Evolutionary conservation across 139 green algal genomes (phyloP), one percentile per base, ranked within the genome.

Genomic region (Closterium sp.): DNA sequence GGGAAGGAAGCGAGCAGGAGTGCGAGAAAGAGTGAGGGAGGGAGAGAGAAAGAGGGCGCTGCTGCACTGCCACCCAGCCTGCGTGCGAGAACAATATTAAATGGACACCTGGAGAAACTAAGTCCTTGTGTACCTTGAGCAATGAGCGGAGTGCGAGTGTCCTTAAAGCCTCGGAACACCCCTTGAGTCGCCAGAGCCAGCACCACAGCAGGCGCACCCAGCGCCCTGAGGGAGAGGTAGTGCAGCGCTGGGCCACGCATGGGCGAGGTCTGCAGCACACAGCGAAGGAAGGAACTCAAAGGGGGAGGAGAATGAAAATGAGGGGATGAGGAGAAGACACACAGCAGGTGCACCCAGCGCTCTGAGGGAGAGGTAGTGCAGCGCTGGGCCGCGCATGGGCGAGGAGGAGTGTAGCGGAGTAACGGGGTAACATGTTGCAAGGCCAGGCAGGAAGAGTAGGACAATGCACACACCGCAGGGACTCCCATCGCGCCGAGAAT

Each of bases 81-180:
- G 42, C 42, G 7, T 5, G 42, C 42, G 42, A 62, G 7, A 62
- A 62, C 7, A 7, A 62, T 5, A 62, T n/a, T n/a, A n/a, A n/a
- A n/a, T n/a, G n/a, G n/a, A n/a, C n/a, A n/a, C n/a, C n/a, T n/a
- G n/a, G n/a, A n/a, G n/a, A n/a, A n/a, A n/a, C n/a, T 42, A 42
- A 6, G 34, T 42, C 9, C 34, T 0, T 42, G 34, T 21, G 29
- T 29, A 94, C 92, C 89, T 73, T 93, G 94, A 38, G 91, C 31
- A 86, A 93, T 95, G 13, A 95, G 92, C 22, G 93, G 93, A 27
- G 92, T 93, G 62, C 85, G 93, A 10, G 93, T 95, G 30, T 95
- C 93, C 62, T 91, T 91, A 24, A 95, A 94, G 21, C 93, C 93
- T 21, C 93, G 91, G 85, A 95, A 95, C 32, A 92, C 92, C 29